Percentiles rank a stretch among this genome's conserved stretches.
Conservation (phyloP, 768 basidiomycete species). For the Pholiota microspora region DNA sequence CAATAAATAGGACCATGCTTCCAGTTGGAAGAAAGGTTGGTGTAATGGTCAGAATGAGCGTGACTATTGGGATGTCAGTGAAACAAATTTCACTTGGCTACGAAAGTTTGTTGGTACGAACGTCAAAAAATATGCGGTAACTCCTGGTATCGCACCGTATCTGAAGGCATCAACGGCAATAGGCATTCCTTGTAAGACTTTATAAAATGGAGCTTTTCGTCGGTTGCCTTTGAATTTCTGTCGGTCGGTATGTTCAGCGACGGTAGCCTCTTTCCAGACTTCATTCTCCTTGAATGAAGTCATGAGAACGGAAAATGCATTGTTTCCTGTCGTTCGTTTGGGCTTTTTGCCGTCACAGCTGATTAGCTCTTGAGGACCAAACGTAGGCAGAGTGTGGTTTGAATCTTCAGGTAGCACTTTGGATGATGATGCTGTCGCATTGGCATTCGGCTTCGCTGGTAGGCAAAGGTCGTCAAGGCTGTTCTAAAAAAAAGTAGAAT, state of each 20-base stretch:
- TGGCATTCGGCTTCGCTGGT: neutral
- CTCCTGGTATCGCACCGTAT: conserved; percentile 86
- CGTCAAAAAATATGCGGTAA: conserved; percentile 93
- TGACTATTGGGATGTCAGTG: conserved; percentile 51
- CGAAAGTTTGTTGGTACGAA: conserved; percentile 27
- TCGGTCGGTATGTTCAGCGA: conserved; percentile 44
- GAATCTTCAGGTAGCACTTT: neutral
- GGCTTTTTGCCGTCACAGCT: conserved; percentile 17
- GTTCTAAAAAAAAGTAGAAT: neutral
- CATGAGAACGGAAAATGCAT: conserved; percentile 86
- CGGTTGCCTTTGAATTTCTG: conserved; percentile 50
- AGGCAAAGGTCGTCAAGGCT: neutral
- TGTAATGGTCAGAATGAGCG: conserved; percentile 97
- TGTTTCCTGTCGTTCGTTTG: conserved; percentile 13
- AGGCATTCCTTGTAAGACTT: conserved; percentile 94
- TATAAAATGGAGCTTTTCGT: conserved; percentile 91
- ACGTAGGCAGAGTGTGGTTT: neutral
- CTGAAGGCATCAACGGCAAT: conserved; percentile 97
- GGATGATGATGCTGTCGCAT: neutral
- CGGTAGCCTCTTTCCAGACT: conserved; percentile 80
- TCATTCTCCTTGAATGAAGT: conserved; percentile 77
- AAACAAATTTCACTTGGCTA: neutral
- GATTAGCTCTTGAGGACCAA: neutral
- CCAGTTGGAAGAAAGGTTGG: conserved; percentile 88
- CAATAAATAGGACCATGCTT: conserved; percentile 93